Evolutionary conservation across 73 alveolate genomes (phyloP), one percentile per base, ranked within the genome.

Genomic region (Urostyla sp.): DNA sequence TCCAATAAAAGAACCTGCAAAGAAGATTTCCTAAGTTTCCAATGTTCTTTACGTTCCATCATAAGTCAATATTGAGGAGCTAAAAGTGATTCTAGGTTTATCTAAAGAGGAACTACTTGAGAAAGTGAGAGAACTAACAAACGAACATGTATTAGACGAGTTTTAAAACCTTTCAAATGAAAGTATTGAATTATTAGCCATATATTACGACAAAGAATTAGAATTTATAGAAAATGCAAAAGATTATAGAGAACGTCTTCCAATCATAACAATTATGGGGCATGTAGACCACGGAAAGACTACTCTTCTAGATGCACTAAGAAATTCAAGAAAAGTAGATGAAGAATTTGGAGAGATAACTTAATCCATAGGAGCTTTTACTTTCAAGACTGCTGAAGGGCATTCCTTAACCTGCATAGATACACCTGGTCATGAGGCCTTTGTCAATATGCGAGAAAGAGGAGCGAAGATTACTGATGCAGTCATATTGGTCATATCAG

Each of bases 261-360:
- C 98, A 0, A 87, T 94, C 18, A 92, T 94, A 16, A 92, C 98
- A 4, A 92, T 95, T 48, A 95, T 95, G 99, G 99, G 99, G 8
- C 99, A 95, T 78, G 99, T 95, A 31, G 99, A 95, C 72, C 99
- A 95, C 56, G 99, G 99, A 44, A 95, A 95, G 67, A 95, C 99
- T 40, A 95, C 99, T 0, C 90, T 95, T 24, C 80, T 94, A 5
- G 99, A 95, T 59, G 88, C 94, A 23, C 66, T 95, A 31, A 80
- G 99, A 48, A 72, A 92, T 40, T 82, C 93, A 0, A 67, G 72
- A 32, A 85, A 84, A 23, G 98, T 92, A n/a, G 95, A 94, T 30
- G 84, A 92, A 7, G 99, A 95, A 77, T 92, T 80, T 27, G 99
- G 99, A 27, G 95, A 94, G 8, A 95, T 95, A 52, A 95, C 99